Percentiles rank a stretch among this genome's conserved stretches.
Conservation (phyloP, 257 asterid species). For the Perilla frutescens region DNA sequence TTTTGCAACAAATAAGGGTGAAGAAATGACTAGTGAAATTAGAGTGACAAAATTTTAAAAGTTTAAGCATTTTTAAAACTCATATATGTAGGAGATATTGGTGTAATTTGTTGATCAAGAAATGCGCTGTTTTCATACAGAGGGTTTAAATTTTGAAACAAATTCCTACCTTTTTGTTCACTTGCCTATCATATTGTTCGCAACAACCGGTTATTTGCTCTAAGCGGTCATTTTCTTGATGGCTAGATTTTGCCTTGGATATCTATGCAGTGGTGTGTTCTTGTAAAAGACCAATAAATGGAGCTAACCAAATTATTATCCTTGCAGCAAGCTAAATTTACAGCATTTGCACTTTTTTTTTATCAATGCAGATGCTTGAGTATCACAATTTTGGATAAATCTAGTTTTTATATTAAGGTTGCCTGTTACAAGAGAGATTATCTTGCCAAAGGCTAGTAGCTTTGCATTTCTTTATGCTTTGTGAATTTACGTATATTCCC, state of each 20-base stretch:
- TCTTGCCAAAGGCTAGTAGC: conserved; percentile 17
- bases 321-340: background rate
- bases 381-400: background rate
- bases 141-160: background rate
- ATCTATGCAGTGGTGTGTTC: background rate
- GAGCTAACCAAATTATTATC: background rate
- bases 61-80: background rate
- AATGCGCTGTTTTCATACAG: background rate
- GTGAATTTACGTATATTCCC: background rate
- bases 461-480: background rate
- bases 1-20: background rate
- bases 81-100: conserved; percentile 5
- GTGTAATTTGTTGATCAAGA: background rate
- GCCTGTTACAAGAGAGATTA: conserved; percentile 1
- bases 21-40: background rate
- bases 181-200: background rate
- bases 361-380: background rate
- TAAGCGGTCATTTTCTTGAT: background rate
- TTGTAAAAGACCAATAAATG: background rate
- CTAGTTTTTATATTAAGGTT: background rate
- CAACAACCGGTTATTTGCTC: background rate
- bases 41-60: background rate
- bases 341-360: background rate
- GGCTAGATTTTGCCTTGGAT: conserved; percentile 17
- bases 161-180: background rate